Evolutionary conservation across 352 stramenopile species (phyloP).

Genomic region (Phytophthora chlamydospora): DNA sequence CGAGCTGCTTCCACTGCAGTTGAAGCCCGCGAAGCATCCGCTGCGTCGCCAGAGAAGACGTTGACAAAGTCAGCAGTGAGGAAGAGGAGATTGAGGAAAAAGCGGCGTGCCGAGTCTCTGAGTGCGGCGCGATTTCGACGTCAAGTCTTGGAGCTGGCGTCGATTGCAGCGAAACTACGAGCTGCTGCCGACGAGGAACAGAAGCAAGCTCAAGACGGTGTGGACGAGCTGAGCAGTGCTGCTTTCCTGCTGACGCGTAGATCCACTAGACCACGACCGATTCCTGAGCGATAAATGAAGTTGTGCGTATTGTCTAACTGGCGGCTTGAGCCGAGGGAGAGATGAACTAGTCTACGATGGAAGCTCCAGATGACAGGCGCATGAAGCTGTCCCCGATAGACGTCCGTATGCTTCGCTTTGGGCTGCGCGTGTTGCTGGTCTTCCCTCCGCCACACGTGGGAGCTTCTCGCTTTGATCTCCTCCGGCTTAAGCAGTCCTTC

Average conservation of each 20-base stretch:
- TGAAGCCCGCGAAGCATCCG: background rate
- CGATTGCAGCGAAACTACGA: constrained; percentile 23
- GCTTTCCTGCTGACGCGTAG: background rate
- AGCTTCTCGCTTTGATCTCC: background rate
- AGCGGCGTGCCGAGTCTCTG: constrained; percentile 6
- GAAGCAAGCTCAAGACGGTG: constrained; percentile 14
- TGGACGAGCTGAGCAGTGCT: constrained; percentile 12
- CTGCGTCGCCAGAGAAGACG: background rate
- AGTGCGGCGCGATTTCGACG: constrained; percentile 17
- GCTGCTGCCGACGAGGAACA: constrained; percentile 16
- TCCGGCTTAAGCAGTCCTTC: constrained; percentile 5
- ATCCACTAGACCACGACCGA: too few species aligned
- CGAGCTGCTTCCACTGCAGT: background rate
- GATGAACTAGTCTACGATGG: too few species aligned
- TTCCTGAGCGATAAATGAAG: too few species aligned
- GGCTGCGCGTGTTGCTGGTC: background rate
- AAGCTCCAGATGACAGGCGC: background rate
- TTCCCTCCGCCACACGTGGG: background rate
- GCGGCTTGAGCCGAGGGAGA: too few species aligned
- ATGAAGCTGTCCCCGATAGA: constrained; percentile 1
- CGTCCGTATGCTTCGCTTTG: constrained; percentile 1
- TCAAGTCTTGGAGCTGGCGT: constrained; percentile 21
- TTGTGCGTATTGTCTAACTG: too few species aligned
- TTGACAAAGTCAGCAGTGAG: background rate
- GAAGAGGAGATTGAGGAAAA: constrained; percentile 25